Conservation (phyloP, 257 asterid genomes). For the Solanum corneliomulleri region DNA sequence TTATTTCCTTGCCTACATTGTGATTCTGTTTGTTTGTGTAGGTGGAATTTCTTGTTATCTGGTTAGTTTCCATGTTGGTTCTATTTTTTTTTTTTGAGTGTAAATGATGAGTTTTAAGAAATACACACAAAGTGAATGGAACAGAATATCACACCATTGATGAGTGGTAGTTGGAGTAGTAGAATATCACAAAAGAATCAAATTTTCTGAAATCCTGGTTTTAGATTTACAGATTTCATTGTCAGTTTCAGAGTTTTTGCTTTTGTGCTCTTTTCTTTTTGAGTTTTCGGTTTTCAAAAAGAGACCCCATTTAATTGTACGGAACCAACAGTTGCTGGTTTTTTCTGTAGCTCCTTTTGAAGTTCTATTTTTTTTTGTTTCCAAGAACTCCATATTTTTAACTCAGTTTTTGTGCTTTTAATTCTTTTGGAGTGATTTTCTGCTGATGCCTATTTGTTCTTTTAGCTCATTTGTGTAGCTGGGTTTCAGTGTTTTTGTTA, state of each 20-base stretch:
- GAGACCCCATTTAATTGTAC: neutral
- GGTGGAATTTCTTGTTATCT: neutral
- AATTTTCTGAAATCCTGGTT: neutral
- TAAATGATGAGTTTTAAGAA: neutral
- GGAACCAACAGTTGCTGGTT: neutral
- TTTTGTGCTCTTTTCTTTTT: neutral
- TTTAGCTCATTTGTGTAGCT: neutral
- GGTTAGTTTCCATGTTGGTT: neutral
- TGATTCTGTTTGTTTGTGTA: neutral
- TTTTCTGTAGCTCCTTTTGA: neutral
- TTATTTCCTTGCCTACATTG: neutral
- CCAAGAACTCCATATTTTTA: neutral
- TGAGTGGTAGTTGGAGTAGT: neutral
- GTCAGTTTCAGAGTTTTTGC: neutral
- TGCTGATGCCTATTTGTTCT: neutral
- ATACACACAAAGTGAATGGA: neutral
- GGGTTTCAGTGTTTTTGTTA: neutral
- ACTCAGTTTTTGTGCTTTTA: neutral
- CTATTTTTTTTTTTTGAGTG: neutral
- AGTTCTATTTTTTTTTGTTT: neutral
- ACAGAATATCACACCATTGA: neutral
- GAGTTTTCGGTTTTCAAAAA: neutral
- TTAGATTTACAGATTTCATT: neutral
- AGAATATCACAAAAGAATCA: neutral
- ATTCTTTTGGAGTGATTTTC: neutral